Evolutionary conservation across 306 rosid species (phyloP), one percentile per base, ranked within the genome.

Genomic region (Mimosa pudica): DNA sequence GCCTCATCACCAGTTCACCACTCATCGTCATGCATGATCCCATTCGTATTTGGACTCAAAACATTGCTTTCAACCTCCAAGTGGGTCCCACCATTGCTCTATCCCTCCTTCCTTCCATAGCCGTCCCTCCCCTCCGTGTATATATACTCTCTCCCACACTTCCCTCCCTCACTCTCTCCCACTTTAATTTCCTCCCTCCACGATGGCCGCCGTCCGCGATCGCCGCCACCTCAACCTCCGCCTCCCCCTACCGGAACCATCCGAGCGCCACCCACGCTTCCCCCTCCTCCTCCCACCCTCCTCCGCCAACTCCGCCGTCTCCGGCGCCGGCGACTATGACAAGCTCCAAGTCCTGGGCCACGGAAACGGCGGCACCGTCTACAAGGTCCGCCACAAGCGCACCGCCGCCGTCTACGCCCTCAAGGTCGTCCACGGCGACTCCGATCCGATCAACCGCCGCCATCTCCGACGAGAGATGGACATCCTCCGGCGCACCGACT

Each of bases 291-390:
- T 79, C 11, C 86, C 88, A 0, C 57, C 73, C 18, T 3, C 79
- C 62, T 14, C 83, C 79, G 20, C 80, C 5, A 1, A 38, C 80
- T 0, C 89, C 17, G 32, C 73, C 38, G 4, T 78, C 10, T 2
- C 86, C 49, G 1, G 75, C 61, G 0, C 82, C 73, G 17, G 42
- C 42, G 98, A 94, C 61, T 68, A 92, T 52, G 98, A 94, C 8
- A 86, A 77, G 2, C 88, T 92, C 18, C 79, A 89, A 36, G 98
- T 94, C 1, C 97, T 94, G 38, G 98, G 98, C 24, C 91, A 89
- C 55, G 98, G 98, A 0, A 91, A 87, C 85, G 90, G 97, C 4
- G 98, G 98, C 51, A 94, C 97, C 5, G 98, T 94, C 79, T 94
- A 92, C 91, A 87, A 92, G 24, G 98, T 94, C 85, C 87, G 93